Percentiles rank a stretch among this genome's conserved stretches.
Evolutionary conservation across 768 basidiomycete species (phyloP).

Genomic region (Hypholoma sublateritium): DNA sequence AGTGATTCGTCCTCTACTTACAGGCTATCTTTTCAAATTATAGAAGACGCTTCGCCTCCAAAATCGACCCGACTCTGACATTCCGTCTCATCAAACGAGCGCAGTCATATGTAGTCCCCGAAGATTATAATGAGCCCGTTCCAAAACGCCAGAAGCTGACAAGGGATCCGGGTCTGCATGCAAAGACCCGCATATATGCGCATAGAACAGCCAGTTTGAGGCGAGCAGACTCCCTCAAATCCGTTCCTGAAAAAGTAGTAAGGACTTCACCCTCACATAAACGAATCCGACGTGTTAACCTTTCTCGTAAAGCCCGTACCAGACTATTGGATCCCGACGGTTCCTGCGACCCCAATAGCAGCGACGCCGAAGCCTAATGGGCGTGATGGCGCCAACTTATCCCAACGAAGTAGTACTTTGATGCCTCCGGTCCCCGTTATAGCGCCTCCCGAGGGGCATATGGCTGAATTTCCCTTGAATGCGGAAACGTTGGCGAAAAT

Average conservation of each 20-base stretch:
- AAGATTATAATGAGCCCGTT: not conserved
- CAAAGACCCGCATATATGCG: conserved; percentile 17
- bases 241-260: not conserved
- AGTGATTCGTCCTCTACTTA: not conserved
- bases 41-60: not conserved
- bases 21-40: not conserved
- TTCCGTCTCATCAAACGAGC: conserved; percentile 21
- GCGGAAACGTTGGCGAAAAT: conserved; percentile 43
- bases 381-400: not conserved
- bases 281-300: not conserved
- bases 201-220: conserved; percentile 17
- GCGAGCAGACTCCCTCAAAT: conserved; percentile 17
- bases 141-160: conserved; percentile 14
- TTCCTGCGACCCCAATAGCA: conserved; percentile 11
- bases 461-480: conserved; percentile 31
- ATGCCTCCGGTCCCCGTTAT: conserved; percentile 45
- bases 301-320: not conserved
- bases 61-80: not conserved
- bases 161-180: not conserved
- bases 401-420: not conserved
- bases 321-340: conserved; percentile 10
- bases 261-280: not conserved
- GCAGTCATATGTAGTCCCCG: conserved; percentile 3
- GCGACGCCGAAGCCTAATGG: not conserved
- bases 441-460: conserved; percentile 45